These are phyloP conservation scores for Abrus precatorius DNA, from an alignment of 306 rosid species.

Conservation along the genomic window DNA sequence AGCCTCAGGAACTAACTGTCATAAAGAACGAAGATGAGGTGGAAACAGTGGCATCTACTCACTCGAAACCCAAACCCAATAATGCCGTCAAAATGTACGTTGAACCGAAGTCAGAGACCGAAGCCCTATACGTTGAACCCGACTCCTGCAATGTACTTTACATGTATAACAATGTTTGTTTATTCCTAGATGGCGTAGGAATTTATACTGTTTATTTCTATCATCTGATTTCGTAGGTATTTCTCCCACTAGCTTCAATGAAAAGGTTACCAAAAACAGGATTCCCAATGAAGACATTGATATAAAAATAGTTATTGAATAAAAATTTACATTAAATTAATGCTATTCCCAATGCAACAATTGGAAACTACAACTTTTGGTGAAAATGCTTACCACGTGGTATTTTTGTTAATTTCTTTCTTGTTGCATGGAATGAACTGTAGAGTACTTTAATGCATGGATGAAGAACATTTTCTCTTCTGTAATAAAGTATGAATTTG, in stretches of 20 bases:
- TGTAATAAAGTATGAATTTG: background rate
- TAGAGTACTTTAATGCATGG: constrained; percentile 17
- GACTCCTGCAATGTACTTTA: constrained; percentile 50
- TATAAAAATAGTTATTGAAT: background rate
- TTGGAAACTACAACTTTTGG: background rate
- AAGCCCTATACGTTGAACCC: constrained; percentile 31
- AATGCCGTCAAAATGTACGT: constrained; percentile 59
- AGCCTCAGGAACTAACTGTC: constrained; percentile 44
- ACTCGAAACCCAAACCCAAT: constrained; percentile 42
- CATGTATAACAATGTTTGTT: background rate
- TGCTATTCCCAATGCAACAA: background rate
- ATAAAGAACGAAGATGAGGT: constrained; percentile 51
- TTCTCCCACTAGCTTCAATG: background rate
- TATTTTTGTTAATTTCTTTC: background rate
- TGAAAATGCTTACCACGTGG: background rate
- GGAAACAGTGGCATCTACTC: constrained; percentile 1
- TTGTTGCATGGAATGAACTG: background rate
- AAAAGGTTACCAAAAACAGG: background rate
- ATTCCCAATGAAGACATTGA: background rate
- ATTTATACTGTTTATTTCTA: too few relatives aligned
- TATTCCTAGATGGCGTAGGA: too few relatives aligned
- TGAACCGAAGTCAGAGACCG: constrained; percentile 48
- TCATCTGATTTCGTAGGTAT: too few relatives aligned
- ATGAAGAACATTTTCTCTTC: constrained; percentile 9
- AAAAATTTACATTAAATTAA: background rate